A percentile compares a stretch with the other conserved stretches of the same genome.
Conservation (phyloP, 2,329 filamentous ascomycete species). For the Parascedosporium putredinis region DNA sequence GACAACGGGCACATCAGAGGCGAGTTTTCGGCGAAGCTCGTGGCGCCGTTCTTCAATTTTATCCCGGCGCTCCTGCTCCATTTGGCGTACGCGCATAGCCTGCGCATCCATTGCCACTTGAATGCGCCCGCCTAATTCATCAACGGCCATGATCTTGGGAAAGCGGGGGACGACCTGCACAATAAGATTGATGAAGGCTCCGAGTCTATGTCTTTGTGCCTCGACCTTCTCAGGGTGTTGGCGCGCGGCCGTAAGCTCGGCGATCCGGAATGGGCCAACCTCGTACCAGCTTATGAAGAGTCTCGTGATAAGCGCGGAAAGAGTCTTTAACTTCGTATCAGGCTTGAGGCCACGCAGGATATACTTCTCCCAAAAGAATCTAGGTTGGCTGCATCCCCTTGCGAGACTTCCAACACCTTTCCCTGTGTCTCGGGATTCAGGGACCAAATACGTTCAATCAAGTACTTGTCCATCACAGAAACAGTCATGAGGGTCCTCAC, state of each 20-base stretch:
- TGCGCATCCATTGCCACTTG: background rate
- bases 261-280: background rate
- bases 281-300: constrained; percentile 2
- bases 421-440: constrained; percentile 18
- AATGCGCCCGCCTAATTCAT: background rate
- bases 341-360: constrained; percentile 19
- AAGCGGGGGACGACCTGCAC: constrained; percentile 1
- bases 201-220: background rate
- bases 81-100: constrained; percentile 28
- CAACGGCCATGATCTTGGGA: background rate
- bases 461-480: too few relatives aligned
- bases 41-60: constrained; percentile 43
- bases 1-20: constrained; percentile 28
- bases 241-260: background rate
- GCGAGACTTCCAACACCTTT: background rate
- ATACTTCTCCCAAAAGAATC: constrained; percentile 10
- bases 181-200: background rate
- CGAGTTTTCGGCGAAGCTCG: constrained; percentile 36
- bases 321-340: background rate
- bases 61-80: constrained; percentile 40
- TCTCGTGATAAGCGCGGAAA: constrained; percentile 1
- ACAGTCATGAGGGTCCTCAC: background rate
- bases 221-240: background rate
- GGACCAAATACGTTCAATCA: constrained; percentile 13
- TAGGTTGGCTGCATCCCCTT: background rate